Evolutionary conservation across 768 basidiomycete genomes (phyloP).

Genomic region (Psilocybe sp.): DNA sequence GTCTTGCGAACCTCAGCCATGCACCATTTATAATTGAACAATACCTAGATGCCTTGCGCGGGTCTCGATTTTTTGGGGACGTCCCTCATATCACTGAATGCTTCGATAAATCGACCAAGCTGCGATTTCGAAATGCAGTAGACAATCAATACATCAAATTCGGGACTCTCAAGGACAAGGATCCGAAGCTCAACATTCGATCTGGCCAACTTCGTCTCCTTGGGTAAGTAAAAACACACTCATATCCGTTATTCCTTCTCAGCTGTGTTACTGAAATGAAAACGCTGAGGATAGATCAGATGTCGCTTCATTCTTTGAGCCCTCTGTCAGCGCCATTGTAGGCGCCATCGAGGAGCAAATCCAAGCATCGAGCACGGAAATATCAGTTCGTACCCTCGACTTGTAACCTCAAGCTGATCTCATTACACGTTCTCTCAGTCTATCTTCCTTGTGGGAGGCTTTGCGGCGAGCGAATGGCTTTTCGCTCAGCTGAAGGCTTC

Average conservation of each 20-base stretch:
- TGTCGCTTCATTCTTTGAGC: slow-evolving; percentile 30
- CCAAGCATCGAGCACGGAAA: slow-evolving; percentile 19
- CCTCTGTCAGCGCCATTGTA: slow-evolving; percentile 28
- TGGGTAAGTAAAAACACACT: slow-evolving; percentile 21
- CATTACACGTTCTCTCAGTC: slow-evolving; percentile 20
- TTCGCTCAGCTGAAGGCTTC: slow-evolving; percentile 35
- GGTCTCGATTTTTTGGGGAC: slow-evolving; percentile 37
- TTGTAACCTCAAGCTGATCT: background rate
- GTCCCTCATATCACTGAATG: slow-evolving; percentile 33
- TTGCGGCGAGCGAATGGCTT: slow-evolving; percentile 50
- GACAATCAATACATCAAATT: slow-evolving; percentile 45
- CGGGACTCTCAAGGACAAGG: slow-evolving; percentile 38
- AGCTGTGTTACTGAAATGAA: no score
- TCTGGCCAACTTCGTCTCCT: slow-evolving; percentile 43
- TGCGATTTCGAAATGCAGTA: slow-evolving; percentile 32
- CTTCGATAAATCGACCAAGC: slow-evolving; percentile 47
- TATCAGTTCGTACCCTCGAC: slow-evolving; percentile 24
- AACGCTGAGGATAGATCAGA: slow-evolving; percentile 15
- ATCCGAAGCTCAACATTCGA: slow-evolving; percentile 35
- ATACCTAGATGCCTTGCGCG: slow-evolving; percentile 32
- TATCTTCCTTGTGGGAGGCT: slow-evolving; percentile 50
- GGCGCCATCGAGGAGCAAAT: slow-evolving; percentile 21
- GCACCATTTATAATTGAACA: background rate
- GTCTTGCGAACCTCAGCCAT: background rate
- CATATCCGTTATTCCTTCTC: no score